Percentiles rank a stretch among this genome's conserved stretches.
phyloP scores from a whole-genome alignment of 495 filamentous ascomycete genomes.

The Echria macrotheca region DNA sequence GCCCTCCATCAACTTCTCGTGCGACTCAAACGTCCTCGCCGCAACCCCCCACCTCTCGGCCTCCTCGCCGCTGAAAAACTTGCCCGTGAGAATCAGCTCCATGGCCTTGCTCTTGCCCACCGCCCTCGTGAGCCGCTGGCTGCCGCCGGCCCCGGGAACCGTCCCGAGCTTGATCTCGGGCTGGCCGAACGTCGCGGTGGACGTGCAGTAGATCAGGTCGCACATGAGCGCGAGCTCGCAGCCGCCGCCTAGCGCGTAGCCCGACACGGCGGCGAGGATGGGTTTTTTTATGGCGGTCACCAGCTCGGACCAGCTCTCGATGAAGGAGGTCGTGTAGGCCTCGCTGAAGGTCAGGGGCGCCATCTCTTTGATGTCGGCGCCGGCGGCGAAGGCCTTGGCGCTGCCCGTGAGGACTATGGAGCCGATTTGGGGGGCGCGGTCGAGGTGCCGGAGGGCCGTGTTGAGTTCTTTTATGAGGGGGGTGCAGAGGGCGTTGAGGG shows the following conservation, averaged over 20 bases:
- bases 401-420: slow-evolving; percentile 84
- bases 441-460: slow-evolving; percentile 65
- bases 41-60: slow-evolving; percentile 89
- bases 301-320: slow-evolving; percentile 84
- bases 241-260: slow-evolving; percentile 88
- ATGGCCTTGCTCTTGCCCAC: slow-evolving; percentile 88
- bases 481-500: slow-evolving; percentile 84
- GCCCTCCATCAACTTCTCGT: slow-evolving; percentile 75
- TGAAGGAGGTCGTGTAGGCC: slow-evolving; percentile 84
- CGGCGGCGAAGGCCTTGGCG: slow-evolving; percentile 86
- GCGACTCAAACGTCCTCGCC: slow-evolving; percentile 69
- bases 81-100: slow-evolving; percentile 88
- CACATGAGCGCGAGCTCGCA: slow-evolving; percentile 98
- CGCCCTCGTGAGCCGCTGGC: slow-evolving; percentile 79
- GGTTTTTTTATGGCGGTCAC: slow-evolving; percentile 80
- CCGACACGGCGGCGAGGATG: slow-evolving; percentile 87
- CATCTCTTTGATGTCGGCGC: slow-evolving; percentile 99
- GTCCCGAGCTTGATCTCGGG: slow-evolving; percentile 92
- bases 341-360: slow-evolving; percentile 75
- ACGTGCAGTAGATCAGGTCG: slow-evolving; percentile 87
- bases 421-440: slow-evolving; percentile 61
- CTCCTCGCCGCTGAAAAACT: slow-evolving; percentile 72
- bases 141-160: slow-evolving; percentile 88
- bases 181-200: slow-evolving; percentile 82
- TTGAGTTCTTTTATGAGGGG: slow-evolving; percentile 90